These are phyloP conservation scores for Wallacemonas rigidus DNA, from an alignment of 208 protist genomes.

Conservation along the genomic window DNA sequence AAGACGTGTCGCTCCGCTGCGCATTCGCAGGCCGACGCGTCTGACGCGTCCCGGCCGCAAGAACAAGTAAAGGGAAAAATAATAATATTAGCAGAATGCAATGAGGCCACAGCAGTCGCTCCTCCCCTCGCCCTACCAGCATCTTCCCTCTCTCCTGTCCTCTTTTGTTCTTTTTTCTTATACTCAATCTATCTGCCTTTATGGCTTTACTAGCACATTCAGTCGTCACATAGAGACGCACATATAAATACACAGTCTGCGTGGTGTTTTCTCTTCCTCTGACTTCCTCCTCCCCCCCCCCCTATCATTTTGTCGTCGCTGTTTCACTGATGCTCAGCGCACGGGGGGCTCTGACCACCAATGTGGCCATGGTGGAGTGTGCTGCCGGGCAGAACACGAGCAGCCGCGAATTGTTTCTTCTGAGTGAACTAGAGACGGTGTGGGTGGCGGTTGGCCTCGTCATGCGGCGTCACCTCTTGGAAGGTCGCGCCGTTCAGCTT, in stretches of 20 bases:
- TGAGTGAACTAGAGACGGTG: slow-evolving; percentile 83
- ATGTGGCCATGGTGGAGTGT: slow-evolving; percentile 83
- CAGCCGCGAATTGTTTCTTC: slow-evolving; percentile 67
- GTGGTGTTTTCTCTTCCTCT: neutral
- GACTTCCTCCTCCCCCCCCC: neutral
- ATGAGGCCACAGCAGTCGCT: no score
- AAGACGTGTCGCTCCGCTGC: no score
- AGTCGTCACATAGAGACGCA: neutral
- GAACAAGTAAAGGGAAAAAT: no score
- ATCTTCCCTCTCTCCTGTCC: neutral
- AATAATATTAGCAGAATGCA: no score
- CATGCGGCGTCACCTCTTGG: slow-evolving; percentile 57
- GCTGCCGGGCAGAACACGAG: slow-evolving; percentile 60
- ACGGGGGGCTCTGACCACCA: slow-evolving; percentile 73
- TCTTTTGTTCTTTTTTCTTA: slow-evolving; percentile 8
- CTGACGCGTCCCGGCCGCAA: no score
- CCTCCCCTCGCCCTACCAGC: no score
- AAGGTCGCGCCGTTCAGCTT: slow-evolving; percentile 33
- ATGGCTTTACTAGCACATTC: neutral
- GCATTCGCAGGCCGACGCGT: no score
- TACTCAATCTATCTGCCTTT: neutral
- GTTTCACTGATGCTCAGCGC: slow-evolving; percentile 57
- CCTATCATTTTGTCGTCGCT: neutral
- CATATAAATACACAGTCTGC: neutral
- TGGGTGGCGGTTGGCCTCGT: slow-evolving; percentile 74